Percentiles rank a stretch among this genome's conserved stretches.
Evolutionary conservation across 2,329 filamentous ascomycete genomes (phyloP).

Genomic region (Pseudogymnoascus sp.): DNA sequence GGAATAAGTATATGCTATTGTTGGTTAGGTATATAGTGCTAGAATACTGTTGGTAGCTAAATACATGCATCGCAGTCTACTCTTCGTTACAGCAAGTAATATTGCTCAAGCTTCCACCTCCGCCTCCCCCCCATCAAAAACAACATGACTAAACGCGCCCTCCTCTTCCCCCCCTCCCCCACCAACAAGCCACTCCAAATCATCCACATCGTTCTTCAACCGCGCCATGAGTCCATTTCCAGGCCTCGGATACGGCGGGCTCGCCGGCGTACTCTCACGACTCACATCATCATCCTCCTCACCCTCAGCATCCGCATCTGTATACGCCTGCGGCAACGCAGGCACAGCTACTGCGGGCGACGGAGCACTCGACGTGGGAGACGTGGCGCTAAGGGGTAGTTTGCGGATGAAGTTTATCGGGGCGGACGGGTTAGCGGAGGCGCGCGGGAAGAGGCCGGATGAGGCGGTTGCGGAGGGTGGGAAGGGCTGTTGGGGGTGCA

Average conservation of each 20-base stretch:
- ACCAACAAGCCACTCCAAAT: conserved; percentile 55
- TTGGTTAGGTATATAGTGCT: no score
- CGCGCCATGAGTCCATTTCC: conserved; percentile 49
- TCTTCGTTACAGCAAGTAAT: neutral
- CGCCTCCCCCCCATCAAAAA: conserved; percentile 17
- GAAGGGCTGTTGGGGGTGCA: conserved; percentile 23
- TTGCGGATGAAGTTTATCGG: conserved; percentile 35
- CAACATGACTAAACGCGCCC: conserved; percentile 26
- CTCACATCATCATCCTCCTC: conserved; percentile 31
- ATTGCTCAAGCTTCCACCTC: neutral
- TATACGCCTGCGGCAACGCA: neutral
- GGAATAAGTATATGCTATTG: neutral
- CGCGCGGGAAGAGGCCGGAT: conserved; percentile 28
- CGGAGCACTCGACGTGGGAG: conserved; percentile 3
- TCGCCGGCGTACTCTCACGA: conserved; percentile 43
- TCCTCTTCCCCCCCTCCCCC: conserved; percentile 37
- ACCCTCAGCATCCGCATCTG: conserved; percentile 15
- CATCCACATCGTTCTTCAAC: conserved; percentile 47
- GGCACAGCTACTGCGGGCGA: neutral
- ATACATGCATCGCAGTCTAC: neutral
- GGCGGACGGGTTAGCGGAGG: conserved; percentile 31
- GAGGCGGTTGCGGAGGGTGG: conserved; percentile 27
- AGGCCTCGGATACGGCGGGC: conserved; percentile 54
- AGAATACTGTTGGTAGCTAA: neutral
- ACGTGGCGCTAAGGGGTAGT: conserved; percentile 19